Conservation (phyloP, 495 filamentous ascomycete species). For the Penicillium arizonense region DNA sequence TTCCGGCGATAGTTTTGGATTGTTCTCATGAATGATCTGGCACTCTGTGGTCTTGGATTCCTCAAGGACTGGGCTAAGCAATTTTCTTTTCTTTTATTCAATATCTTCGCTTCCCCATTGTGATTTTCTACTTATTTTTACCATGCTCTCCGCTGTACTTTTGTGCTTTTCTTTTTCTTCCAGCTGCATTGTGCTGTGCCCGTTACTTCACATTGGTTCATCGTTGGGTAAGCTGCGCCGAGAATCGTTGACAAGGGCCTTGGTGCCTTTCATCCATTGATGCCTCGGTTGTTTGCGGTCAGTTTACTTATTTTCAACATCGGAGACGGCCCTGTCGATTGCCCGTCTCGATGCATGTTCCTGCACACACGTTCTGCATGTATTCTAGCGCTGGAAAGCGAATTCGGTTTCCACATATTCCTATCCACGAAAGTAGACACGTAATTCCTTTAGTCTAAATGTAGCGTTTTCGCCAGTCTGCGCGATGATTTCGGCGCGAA, state of each 20-base stretch:
- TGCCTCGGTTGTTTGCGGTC: background rate
- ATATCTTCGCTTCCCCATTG: constrained; percentile 19
- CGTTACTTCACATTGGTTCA: constrained; percentile 7
- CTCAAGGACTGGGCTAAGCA: background rate
- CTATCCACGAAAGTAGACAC: background rate
- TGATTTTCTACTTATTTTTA: constrained; percentile 27
- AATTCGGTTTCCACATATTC: constrained; percentile 3
- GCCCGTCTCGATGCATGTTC: constrained; percentile 1
- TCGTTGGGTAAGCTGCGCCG: background rate
- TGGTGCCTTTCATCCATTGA: background rate
- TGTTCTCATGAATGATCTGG: constrained; percentile 1
- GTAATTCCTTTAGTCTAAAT: too few relatives aligned
- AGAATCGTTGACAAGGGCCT: background rate
- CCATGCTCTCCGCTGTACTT: constrained; percentile 5
- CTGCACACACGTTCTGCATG: constrained; percentile 16
- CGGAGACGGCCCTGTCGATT: background rate
- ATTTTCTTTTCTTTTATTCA: constrained; percentile 1
- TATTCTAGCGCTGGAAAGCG: constrained; percentile 17
- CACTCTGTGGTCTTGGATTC: constrained; percentile 2
- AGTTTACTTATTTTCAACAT: constrained; percentile 1
- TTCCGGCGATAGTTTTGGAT: constrained; percentile 8
- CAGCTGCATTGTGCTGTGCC: constrained; percentile 12
- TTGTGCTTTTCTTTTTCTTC: constrained; percentile 12
- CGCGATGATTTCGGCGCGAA: background rate
- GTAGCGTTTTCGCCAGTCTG: background rate